phyloP scores from a whole-genome alignment of 257 asterid genomes.

The Vinca minor region DNA sequence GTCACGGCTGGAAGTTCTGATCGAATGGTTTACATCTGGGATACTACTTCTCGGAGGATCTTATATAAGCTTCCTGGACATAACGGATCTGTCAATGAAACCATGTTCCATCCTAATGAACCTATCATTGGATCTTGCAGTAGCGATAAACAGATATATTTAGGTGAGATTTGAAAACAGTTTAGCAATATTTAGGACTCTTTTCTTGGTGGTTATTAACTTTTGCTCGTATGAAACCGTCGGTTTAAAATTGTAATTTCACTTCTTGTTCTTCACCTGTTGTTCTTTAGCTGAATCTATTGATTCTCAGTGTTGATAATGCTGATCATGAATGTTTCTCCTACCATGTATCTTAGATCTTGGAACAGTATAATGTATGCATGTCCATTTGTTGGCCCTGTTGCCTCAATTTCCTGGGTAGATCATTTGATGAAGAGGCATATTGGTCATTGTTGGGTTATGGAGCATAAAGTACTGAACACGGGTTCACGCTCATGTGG shows the following conservation, averaged over 20 bases:
- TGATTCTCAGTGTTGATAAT: not conserved
- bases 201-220: not conserved
- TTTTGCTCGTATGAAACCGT: not conserved
- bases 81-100: constrained; percentile 81
- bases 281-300: constrained; percentile 5
- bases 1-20: constrained; percentile 96
- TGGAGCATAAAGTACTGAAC: too few relatives aligned
- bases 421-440: too few relatives aligned
- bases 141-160: constrained; percentile 90
- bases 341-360: constrained; percentile 1
- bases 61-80: constrained; percentile 96
- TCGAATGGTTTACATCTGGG: constrained; percentile 91
- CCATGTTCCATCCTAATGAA: constrained; percentile 78
- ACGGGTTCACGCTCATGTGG: too few relatives aligned
- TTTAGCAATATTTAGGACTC: not conserved
- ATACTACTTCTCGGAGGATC: constrained; percentile 78
- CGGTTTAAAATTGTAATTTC: not conserved
- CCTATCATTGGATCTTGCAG: constrained; percentile 91
- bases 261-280: too few relatives aligned
- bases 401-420: too few relatives aligned
- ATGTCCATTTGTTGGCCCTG: too few relatives aligned
- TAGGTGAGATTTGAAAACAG: constrained; percentile 60
- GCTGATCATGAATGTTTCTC: not conserved
- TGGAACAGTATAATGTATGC: constrained; percentile 7
- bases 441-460: too few relatives aligned